Percentiles rank a stretch among this genome's conserved stretches.
Evolutionary conservation across 148 eudicot genomes (phyloP).

Genomic region (Camellia granthamiana): DNA sequence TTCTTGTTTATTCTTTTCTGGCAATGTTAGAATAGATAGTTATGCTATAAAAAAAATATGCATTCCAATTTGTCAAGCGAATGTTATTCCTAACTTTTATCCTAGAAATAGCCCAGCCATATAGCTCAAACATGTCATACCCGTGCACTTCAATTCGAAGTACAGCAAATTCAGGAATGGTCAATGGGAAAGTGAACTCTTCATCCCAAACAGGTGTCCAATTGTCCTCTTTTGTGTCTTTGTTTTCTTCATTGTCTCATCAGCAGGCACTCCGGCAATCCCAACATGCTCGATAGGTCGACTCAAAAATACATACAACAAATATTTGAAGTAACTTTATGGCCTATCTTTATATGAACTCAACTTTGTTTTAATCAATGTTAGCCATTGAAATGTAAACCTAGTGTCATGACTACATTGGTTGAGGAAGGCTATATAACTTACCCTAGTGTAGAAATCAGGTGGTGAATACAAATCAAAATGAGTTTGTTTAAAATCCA

Average conservation of each 20-base stretch:
- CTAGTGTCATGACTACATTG: neutral
- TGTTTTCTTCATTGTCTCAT: slow-evolving; percentile 62
- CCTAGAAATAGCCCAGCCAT: too few species aligned
- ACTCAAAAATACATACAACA: neutral
- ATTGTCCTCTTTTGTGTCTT: slow-evolving; percentile 46
- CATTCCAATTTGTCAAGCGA: too few species aligned
- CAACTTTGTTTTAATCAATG: neutral
- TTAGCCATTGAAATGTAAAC: neutral
- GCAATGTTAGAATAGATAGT: too few species aligned
- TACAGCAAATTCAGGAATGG: neutral
- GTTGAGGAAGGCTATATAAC: neutral
- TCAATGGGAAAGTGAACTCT: slow-evolving; percentile 60
- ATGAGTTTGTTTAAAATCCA: slow-evolving; percentile 79
- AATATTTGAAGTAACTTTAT: neutral
- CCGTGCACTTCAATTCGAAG: too few species aligned
- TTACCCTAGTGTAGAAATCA: slow-evolving; percentile 81
- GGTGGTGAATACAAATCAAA: slow-evolving; percentile 82
- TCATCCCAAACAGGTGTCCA: slow-evolving; percentile 84
- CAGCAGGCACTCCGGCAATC: slow-evolving; percentile 71
- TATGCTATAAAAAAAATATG: too few species aligned
- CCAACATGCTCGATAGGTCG: slow-evolving; percentile 44
- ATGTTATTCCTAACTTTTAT: too few species aligned
- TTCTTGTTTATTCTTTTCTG: too few species aligned
- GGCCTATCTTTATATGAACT: neutral
- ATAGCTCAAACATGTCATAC: too few species aligned